phyloP scores from a whole-genome alignment of 2,329 filamentous ascomycete genomes.

The Aspergillus nomiae region DNA sequence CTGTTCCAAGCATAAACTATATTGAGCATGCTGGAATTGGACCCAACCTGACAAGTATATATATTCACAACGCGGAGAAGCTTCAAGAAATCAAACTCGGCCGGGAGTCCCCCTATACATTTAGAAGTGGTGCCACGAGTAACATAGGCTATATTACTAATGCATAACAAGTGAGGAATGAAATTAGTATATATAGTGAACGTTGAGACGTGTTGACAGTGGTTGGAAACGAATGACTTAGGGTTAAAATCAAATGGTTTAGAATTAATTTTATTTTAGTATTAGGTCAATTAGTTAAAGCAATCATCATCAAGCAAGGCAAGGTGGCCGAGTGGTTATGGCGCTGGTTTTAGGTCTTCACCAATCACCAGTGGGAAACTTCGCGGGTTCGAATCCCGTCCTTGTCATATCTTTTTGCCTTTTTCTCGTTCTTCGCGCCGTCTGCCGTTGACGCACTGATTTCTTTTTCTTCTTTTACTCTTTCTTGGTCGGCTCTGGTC shows the following conservation, averaged over 20 bases:
- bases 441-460: neutral
- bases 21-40: too few species aligned
- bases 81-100: too few species aligned
- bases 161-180: too few species aligned
- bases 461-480: neutral
- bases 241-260: neutral
- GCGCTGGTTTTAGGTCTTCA: constrained; percentile 10
- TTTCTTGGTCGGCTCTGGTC: too few species aligned
- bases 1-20: too few species aligned
- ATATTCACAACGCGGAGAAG: too few species aligned
- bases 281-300: fast-evolving
- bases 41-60: too few species aligned
- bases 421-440: neutral
- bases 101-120: too few species aligned
- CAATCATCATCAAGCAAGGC: neutral
- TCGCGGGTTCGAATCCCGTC: constrained; percentile 15
- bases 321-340: constrained; percentile 16
- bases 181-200: neutral
- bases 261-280: neutral
- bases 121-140: too few species aligned
- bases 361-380: constrained; percentile 10
- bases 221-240: neutral
- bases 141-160: too few species aligned
- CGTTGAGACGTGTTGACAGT: neutral
- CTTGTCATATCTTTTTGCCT: constrained; percentile 7